Percentiles rank a stretch among this genome's conserved stretches.
Conservation (phyloP, 2,329 filamentous ascomycete species). For the Penicillium corylophilum region DNA sequence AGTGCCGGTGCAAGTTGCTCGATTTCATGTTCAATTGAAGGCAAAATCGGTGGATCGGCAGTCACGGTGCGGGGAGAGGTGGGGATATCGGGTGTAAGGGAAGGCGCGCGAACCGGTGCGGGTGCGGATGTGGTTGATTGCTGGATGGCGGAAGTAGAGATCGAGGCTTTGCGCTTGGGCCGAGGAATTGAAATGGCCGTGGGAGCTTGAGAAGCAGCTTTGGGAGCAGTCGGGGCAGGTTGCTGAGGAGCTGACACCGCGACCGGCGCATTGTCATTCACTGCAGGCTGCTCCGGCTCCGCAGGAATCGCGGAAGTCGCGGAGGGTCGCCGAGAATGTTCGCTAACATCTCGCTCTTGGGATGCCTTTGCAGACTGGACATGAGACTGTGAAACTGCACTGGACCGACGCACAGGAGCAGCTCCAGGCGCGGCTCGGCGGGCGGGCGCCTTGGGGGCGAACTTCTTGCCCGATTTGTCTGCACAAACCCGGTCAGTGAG, state of each 20-base stretch:
- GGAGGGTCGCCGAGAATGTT: background rate
- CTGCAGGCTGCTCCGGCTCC: constrained; percentile 2
- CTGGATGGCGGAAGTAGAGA: constrained; percentile 14
- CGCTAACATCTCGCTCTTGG: constrained; percentile 4
- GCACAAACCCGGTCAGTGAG: constrained; percentile 10
- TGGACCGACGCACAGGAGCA: constrained; percentile 40
- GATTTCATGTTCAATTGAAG: constrained; percentile 14
- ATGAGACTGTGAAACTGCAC: constrained; percentile 37
- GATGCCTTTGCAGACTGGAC: constrained; percentile 10
- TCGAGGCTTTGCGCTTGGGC: constrained; percentile 28
- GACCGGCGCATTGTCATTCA: background rate
- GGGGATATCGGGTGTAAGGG: constrained; percentile 19
- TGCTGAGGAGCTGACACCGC: constrained; percentile 20
- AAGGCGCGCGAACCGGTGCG: constrained; percentile 15
- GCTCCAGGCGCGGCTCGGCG: constrained; percentile 51
- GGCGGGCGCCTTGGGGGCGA: constrained; percentile 68
- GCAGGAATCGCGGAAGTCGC: background rate
- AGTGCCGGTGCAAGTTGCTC: constrained; percentile 4
- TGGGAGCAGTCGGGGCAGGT: constrained; percentile 23
- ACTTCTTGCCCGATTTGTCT: constrained; percentile 71
- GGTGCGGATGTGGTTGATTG: constrained; percentile 2
- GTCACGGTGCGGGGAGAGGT: constrained; percentile 13
- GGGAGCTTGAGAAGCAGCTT: constrained; percentile 12
- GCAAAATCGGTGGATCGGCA: constrained; percentile 13
- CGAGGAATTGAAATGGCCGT: constrained; percentile 29